Percentiles rank a stretch among this genome's conserved stretches.
Conservation (phyloP, 148 eudicot species). For the Rhododendron simsii region DNA sequence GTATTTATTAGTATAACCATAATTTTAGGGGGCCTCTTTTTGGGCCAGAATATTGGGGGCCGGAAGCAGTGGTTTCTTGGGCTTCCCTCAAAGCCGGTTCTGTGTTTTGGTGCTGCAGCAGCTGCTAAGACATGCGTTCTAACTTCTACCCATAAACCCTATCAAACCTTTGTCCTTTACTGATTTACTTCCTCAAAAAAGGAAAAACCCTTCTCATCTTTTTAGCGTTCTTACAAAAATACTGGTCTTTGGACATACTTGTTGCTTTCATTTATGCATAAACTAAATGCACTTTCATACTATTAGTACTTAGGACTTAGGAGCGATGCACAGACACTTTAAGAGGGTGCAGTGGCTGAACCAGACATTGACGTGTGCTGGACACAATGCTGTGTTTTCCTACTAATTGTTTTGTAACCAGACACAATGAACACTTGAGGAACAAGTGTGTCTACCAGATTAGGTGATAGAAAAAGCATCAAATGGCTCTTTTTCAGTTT, state of each 20-base stretch:
- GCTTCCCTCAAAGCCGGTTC: too few relatives aligned
- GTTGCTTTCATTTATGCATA: not conserved
- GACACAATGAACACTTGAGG: not conserved
- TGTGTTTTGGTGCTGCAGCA: not conserved
- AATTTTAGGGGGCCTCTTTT: too few relatives aligned
- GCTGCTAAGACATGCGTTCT: not conserved
- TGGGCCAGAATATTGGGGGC: too few relatives aligned
- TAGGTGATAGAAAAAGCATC: conserved; percentile 2
- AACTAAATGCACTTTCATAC: not conserved
- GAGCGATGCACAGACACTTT: not conserved
- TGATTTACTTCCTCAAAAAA: not conserved
- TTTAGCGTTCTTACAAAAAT: not conserved
- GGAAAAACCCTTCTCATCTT: not conserved
- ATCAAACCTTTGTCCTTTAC: not conserved
- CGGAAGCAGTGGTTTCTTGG: too few relatives aligned
- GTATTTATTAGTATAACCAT: too few relatives aligned
- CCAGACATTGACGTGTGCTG: not conserved
- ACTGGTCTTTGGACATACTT: not conserved
- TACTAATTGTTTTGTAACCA: not conserved
- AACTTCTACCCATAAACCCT: not conserved
- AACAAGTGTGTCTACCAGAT: not conserved
- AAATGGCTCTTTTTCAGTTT: not conserved
- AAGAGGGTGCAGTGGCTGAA: not conserved
- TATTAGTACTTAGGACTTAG: not conserved
- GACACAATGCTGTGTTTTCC: not conserved